A percentile compares a stretch with the other conserved stretches of the same genome.
These are phyloP conservation scores for Wickerhamomyces alni DNA, from an alignment of 805 yeast genomes.

Conservation along the genomic window DNA sequence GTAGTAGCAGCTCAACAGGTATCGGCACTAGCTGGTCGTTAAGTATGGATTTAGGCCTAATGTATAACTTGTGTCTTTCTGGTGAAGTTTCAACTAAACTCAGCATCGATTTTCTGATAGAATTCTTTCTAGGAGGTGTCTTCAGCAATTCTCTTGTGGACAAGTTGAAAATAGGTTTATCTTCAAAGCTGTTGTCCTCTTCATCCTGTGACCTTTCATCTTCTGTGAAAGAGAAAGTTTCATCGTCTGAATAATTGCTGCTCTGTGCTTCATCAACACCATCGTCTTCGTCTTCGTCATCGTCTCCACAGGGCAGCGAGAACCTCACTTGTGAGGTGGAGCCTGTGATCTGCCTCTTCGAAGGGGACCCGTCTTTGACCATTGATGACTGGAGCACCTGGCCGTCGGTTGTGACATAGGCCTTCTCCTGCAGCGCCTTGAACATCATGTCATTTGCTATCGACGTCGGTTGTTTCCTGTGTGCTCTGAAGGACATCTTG, in stretches of 20 bases:
- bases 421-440: slow-evolving; percentile 9
- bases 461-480: slow-evolving; percentile 23
- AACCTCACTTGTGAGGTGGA: slow-evolving; percentile 25
- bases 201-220: slow-evolving; percentile 5
- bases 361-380: slow-evolving; percentile 24
- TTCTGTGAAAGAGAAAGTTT: not conserved
- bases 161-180: slow-evolving; percentile 9
- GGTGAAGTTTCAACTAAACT: slow-evolving; percentile 13
- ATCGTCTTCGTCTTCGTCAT: not conserved
- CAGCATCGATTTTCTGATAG: slow-evolving; percentile 19
- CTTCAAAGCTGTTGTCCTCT: slow-evolving; percentile 7
- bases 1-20: slow-evolving; percentile 31
- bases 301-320: slow-evolving; percentile 12
- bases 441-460: slow-evolving; percentile 16
- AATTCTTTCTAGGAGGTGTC: slow-evolving; percentile 3
- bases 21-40: slow-evolving; percentile 28
- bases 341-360: slow-evolving; percentile 20
- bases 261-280: not conserved
- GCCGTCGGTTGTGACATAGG: slow-evolving; percentile 22
- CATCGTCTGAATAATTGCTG: not conserved
- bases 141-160: slow-evolving; percentile 3
- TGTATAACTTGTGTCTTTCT: slow-evolving; percentile 22
- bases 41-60: slow-evolving; percentile 30
- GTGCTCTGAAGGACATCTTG: slow-evolving; percentile 17
- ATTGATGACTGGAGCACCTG: slow-evolving; percentile 22